Base-by-base conservation (phyloP, 148 eudicot species). In the Cornus kousa region DNA sequence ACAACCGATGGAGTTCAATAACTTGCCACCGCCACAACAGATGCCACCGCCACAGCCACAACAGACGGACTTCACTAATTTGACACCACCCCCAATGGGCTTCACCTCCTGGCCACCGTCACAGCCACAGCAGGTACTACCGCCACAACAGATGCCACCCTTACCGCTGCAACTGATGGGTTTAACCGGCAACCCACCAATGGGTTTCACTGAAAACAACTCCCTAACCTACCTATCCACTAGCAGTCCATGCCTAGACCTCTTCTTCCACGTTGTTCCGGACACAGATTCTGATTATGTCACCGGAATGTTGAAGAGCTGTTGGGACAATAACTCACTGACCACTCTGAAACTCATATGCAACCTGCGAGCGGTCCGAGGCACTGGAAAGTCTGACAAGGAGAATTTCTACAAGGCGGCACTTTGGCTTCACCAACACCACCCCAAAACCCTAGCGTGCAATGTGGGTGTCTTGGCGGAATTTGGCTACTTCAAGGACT, bases 401-500 rank as follows among this genome's bases (percentile, higher is more conserved):
- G 82, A 80, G 24, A 57, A 77, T 7, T 80, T 39, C 37, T 80
- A 80, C 57, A 39, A 33, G 19, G 67, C 82, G 32, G 78, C 82
- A 6, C 23, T 80, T 3, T 80, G 82, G 82, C 40, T 80, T 17
- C 78, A 80, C 57, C 53, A 74, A 8, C 22, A 80, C 73, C 82
- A 80, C 48, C 82, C 82, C 8, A 80, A 74, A 80, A 74, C 82
- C 50, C 82, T 74, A 74, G 74, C 77, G 0, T 64, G 70, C 20
- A 79, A 74, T 39, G 50, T 73, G 32, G 32, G 23, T n/a, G n/a
- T 28, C 0, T 4, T 67, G 2, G 78, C 82, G 35, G 20, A 53
- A 7, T 80, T 80, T 9, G 78, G 82, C n/a, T 80, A 74, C n/a
- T 67, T 80, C 5, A 80, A 80, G 65, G 82, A 80, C 73, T 28